Evolutionary conservation across 805 yeast species (phyloP), one percentile per base, ranked within the genome.

Genomic region (Komagataella ulmi): DNA sequence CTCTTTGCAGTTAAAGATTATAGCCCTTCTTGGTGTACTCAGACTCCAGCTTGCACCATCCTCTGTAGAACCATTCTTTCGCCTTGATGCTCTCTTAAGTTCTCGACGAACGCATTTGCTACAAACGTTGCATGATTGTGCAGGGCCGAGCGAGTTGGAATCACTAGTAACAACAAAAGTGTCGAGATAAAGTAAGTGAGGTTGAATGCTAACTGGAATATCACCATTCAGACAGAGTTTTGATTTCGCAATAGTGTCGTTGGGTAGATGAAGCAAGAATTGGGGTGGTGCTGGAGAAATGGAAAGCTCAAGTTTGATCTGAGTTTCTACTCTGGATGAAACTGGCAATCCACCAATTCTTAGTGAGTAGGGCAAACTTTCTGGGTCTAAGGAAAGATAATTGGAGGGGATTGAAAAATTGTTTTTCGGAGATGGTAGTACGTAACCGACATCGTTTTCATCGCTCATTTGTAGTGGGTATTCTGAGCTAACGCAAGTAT

Each of bases 261-360:
- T 77, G 6, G 98, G 96, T 48, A 93, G 68, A 63, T 88, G 93
- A 40, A 93, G 67, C 50, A 87, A 67, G 50, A 75, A 72, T 58
- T 88, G 85, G 4, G 79, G 74, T 0, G 96, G 95, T 1, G 91
- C 79, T 1, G 97, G 96, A 30, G 81, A 74, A 47, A 91, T 69
- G 7, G 75, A 64, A 18, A 91, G 67, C 47, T 75, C 74, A 46
- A 95, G 70, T 64, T 88, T 90, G 62, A 93, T 88, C 68, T 93
- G 99, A 14, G 97, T 91, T 67, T 91, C 99, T 6, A 91, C 99
- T 57, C 99, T 78, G 10, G 97, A 88, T 57, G 80, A 81, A 4
- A 77, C 68, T 1, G 97, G 97, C 47, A 91, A 71, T 50, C 81
- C 84, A 6, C 72, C 65, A 1, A 91, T 69, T 23, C 67, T 63